phyloP scores from a whole-genome alignment of 2,329 filamentous ascomycete genomes.

The Paecilomyces dactylethromorphus region DNA sequence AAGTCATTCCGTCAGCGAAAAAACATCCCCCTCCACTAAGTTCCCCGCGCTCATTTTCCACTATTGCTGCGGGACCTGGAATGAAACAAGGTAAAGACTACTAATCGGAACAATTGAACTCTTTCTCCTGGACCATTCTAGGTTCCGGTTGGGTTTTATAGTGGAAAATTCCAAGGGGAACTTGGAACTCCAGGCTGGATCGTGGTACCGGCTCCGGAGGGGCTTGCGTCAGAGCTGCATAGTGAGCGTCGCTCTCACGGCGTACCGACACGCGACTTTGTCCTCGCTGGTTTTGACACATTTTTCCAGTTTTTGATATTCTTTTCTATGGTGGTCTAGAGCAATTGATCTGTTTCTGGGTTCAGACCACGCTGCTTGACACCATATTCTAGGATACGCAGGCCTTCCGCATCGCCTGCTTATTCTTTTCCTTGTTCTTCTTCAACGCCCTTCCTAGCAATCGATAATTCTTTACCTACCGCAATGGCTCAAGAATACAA shows the following conservation, averaged over 20 bases:
- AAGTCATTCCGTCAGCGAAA: background rate
- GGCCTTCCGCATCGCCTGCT: background rate
- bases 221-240: background rate
- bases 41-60: background rate
- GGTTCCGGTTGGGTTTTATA: background rate
- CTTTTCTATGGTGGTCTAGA: background rate
- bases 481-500: constrained; percentile 11
- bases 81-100: background rate
- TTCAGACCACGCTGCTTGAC: background rate
- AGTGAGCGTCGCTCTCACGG: background rate
- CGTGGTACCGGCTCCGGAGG: background rate
- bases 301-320: background rate
- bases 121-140: background rate
- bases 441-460: background rate
- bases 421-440: background rate
- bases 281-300: background rate
- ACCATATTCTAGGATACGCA: background rate
- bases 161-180: background rate
- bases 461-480: background rate
- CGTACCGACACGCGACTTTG: background rate
- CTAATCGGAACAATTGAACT: background rate
- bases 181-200: background rate
- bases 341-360: background rate
- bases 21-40: background rate
- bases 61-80: background rate